Conservation (phyloP, 2,329 filamentous ascomycete genomes). For the Aspergillus fischeri region DNA sequence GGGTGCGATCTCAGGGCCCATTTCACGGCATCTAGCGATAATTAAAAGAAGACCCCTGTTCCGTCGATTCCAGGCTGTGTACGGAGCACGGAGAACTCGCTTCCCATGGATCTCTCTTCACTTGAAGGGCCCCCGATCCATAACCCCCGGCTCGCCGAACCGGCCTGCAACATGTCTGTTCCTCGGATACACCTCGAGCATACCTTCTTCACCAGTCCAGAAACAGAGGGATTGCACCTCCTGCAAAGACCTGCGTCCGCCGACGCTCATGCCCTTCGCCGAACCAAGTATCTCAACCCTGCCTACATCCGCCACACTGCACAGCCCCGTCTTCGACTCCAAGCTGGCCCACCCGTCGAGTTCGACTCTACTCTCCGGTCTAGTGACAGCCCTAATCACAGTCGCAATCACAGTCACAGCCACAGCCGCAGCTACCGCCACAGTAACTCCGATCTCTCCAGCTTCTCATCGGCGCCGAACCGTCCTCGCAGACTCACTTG, state of each 20-base stretch:
- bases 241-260: constrained; percentile 13
- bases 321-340: background rate
- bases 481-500: constrained; percentile 22
- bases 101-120: constrained; percentile 30
- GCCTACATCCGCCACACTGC: background rate
- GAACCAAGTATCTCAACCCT: background rate
- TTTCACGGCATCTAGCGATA: background rate
- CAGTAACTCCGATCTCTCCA: constrained; percentile 1
- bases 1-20: background rate
- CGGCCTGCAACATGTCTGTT: background rate
- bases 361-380: background rate
- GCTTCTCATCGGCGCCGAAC: constrained; percentile 3
- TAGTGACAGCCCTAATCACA: background rate
- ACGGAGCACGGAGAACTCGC: background rate
- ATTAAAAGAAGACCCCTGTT: background rate
- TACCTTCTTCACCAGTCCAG: background rate
- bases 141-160: constrained; percentile 15
- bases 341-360: background rate
- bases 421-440: background rate
- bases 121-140: constrained; percentile 32
- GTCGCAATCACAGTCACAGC: background rate
- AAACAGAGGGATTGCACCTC: constrained; percentile 7
- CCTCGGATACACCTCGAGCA: constrained; percentile 11
- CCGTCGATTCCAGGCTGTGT: background rate
- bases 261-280: constrained; percentile 5